Percentiles rank a stretch among this genome's conserved stretches.
phyloP scores from a whole-genome alignment of 2,329 filamentous ascomycete genomes.

The Exophiala oligosperma region DNA sequence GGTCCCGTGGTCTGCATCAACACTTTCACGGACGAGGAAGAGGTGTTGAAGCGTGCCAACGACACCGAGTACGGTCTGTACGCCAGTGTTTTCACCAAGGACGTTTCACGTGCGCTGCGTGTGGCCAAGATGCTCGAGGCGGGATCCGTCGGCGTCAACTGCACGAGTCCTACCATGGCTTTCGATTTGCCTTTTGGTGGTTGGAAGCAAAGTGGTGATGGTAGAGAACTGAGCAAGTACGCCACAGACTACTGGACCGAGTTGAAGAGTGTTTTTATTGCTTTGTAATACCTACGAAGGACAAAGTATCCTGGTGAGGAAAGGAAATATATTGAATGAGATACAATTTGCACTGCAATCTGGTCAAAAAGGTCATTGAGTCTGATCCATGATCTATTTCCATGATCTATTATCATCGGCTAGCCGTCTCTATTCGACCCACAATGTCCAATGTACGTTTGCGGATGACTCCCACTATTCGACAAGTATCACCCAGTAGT shows the following conservation, averaged over 20 bases:
- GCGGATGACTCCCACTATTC: too few relatives aligned
- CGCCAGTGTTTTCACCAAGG: constrained; percentile 58
- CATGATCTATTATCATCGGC: too few relatives aligned
- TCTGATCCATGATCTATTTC: too few relatives aligned
- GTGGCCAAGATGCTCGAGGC: constrained; percentile 58
- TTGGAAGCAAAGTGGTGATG: constrained; percentile 34
- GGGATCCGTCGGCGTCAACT: constrained; percentile 63
- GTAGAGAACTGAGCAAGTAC: constrained; percentile 31
- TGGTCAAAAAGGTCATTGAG: too few relatives aligned
- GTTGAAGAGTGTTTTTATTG: constrained; percentile 48
- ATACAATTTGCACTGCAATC: too few relatives aligned
- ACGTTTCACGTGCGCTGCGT: constrained; percentile 51
- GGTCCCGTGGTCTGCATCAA: constrained; percentile 65
- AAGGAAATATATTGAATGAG: too few relatives aligned
- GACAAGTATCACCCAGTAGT: too few relatives aligned
- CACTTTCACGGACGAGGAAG: constrained; percentile 62
- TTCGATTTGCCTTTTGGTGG: constrained; percentile 39
- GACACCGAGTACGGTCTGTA: constrained; percentile 54
- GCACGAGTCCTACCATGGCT: constrained; percentile 35
- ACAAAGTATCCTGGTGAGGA: too few relatives aligned
- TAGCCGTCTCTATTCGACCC: too few relatives aligned
- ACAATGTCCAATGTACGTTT: too few relatives aligned
- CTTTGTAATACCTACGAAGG: constrained; percentile 10
- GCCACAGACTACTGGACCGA: constrained; percentile 63
- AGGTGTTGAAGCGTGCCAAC: constrained; percentile 60